Evolutionary conservation across 1,284 basidiomycete genomes (phyloP).

Genomic region (Sutorius eximius): DNA sequence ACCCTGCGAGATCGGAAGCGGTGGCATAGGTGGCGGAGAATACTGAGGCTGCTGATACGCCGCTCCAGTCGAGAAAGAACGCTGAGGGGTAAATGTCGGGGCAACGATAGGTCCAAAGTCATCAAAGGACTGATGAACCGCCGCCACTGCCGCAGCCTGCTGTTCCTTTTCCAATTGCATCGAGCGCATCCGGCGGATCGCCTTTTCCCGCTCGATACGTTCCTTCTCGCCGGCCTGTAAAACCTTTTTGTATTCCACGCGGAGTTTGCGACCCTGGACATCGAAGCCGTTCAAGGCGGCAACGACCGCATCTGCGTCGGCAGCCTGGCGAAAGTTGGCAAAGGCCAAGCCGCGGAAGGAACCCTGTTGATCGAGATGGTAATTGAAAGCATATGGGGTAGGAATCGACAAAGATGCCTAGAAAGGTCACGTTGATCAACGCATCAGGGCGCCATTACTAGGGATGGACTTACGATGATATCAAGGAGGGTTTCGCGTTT

Average conservation of each 20-base stretch:
- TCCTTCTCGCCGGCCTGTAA: slow-evolving; percentile 99
- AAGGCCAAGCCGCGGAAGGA: slow-evolving; percentile 98
- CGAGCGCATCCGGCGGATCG: slow-evolving; percentile 95
- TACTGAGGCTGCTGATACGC: slow-evolving; percentile 60
- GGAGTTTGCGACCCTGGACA: slow-evolving; percentile 96
- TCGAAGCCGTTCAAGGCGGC: slow-evolving; percentile 94
- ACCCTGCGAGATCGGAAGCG: slow-evolving; percentile 56
- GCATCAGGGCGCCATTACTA: slow-evolving; percentile 11
- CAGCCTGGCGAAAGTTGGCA: slow-evolving; percentile 92
- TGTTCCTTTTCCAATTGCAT: slow-evolving; percentile 90
- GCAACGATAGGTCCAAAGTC: slow-evolving; percentile 61
- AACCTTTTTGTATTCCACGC: slow-evolving; percentile 99
- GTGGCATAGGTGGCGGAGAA: slow-evolving; percentile 56
- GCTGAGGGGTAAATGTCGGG: slow-evolving; percentile 52
- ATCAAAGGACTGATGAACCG: slow-evolving; percentile 53
- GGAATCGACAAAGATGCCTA: slow-evolving; percentile 92
- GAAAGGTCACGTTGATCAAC: slow-evolving; percentile 15
- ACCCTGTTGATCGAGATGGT: slow-evolving; percentile 92
- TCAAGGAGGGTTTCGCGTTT: slow-evolving; percentile 93
- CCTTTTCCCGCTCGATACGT: slow-evolving; percentile 98
- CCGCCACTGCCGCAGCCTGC: slow-evolving; percentile 28
- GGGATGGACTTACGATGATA: slow-evolving; percentile 77
- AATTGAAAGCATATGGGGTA: slow-evolving; percentile 99
- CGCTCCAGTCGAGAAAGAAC: slow-evolving; percentile 64
- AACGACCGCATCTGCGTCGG: slow-evolving; percentile 94